Evolutionary conservation across 2,329 filamentous ascomycete species (phyloP).

Genomic region (Biscogniauxia marginata): DNA sequence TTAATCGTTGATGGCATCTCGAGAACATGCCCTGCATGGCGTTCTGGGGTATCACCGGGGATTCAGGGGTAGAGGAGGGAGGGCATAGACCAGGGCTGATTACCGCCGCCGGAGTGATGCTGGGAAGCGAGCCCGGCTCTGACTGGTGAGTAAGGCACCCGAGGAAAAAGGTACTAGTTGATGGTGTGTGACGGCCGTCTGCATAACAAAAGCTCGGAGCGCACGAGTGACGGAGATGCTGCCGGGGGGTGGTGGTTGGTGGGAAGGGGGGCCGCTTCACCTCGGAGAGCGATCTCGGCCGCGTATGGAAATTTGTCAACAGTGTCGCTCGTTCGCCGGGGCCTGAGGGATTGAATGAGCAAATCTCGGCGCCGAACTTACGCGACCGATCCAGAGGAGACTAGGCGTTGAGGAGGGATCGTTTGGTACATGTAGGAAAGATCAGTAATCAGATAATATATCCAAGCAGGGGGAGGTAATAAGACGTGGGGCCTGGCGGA

Average conservation of each 20-base stretch:
- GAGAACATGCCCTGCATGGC: not conserved
- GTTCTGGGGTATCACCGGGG: not conserved
- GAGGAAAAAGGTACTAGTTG: too few species aligned
- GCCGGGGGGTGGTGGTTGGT: too few species aligned
- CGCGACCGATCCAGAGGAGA: not conserved
- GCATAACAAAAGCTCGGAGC: not conserved
- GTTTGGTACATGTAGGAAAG: not conserved
- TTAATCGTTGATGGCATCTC: conserved; percentile 30
- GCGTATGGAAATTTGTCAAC: too few species aligned
- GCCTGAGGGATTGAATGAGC: too few species aligned
- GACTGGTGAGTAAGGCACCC: not conserved
- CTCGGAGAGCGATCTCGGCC: too few species aligned
- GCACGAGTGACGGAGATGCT: too few species aligned
- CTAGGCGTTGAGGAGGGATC: not conserved
- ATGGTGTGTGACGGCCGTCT: not conserved
- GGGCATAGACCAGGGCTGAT: not conserved
- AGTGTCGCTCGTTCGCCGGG: too few species aligned
- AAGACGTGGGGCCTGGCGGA: not conserved
- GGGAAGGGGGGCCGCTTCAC: too few species aligned
- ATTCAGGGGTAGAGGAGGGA: not conserved
- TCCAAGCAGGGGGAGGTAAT: not conserved
- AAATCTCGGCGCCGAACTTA: too few species aligned
- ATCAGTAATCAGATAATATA: not conserved
- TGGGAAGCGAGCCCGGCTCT: not conserved
- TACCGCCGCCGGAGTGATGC: not conserved